These are phyloP conservation scores for Porphyrellus cyaneotinctus DNA, from an alignment of 768 basidiomycete genomes.

Conservation along the genomic window DNA sequence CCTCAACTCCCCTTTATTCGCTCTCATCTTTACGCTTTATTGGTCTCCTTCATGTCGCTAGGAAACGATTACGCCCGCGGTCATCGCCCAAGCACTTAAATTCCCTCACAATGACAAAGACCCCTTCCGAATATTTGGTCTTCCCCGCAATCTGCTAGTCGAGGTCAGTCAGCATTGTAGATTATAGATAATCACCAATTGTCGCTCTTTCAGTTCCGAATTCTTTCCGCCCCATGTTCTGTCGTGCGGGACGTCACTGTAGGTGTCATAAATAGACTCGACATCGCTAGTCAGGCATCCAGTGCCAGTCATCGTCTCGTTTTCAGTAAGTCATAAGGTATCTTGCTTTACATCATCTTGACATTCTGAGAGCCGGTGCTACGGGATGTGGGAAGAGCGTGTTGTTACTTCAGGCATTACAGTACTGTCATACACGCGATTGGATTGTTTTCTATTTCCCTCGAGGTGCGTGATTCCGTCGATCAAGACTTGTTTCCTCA, in stretches of 20 bases:
- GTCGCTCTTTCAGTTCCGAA: conserved; percentile 46
- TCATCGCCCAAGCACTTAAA: conserved; percentile 43
- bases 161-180: conserved; percentile 49
- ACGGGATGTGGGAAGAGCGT: conserved; percentile 80
- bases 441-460: conserved; percentile 90
- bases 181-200: background rate
- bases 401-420: conserved; percentile 70
- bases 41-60: conserved; percentile 4
- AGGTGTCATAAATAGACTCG: conserved; percentile 48
- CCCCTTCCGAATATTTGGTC: conserved; percentile 61
- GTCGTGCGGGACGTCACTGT: conserved; percentile 70
- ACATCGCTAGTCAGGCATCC: conserved; percentile 43
- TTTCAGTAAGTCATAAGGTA: conserved; percentile 48
- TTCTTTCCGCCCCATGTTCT: conserved; percentile 67
- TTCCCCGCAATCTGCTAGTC: conserved; percentile 64
- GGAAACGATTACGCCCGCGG: conserved; percentile 31
- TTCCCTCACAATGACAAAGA: conserved; percentile 45
- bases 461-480: conserved; percentile 45
- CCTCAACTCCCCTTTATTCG: background rate
- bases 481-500: background rate
- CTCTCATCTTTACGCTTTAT: background rate
- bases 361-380: conserved; percentile 52
- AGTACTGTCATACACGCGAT: conserved; percentile 56
- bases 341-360: background rate
- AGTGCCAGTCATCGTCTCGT: conserved; percentile 56